A percentile compares a stretch with the other conserved stretches of the same genome.
Conservation (phyloP, 2,329 filamentous ascomycete genomes). For the Fusarium oligoseptatum region DNA sequence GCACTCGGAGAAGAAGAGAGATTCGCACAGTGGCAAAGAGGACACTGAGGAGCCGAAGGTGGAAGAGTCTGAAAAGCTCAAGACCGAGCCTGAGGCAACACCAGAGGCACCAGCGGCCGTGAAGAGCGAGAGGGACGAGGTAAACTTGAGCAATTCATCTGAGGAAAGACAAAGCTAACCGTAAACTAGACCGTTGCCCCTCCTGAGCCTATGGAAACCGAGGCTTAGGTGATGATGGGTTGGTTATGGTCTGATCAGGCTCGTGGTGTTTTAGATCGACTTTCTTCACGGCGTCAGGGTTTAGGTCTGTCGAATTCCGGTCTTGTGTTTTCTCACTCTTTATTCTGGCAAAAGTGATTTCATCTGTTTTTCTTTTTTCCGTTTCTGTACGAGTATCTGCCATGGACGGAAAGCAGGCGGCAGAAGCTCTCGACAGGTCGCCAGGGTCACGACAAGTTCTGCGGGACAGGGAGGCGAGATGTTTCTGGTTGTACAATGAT, state of each 20-base stretch:
- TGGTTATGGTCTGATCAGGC: slow-evolving; percentile 23
- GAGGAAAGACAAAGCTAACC: slow-evolving; percentile 22
- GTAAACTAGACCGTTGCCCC: slow-evolving; percentile 44
- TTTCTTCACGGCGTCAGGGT: slow-evolving; percentile 47
- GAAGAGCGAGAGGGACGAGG: slow-evolving; percentile 53
- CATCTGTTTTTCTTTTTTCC: slow-evolving; percentile 35
- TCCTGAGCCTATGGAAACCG: slow-evolving; percentile 54
- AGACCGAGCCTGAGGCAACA: slow-evolving; percentile 41
- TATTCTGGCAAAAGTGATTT: slow-evolving; percentile 46
- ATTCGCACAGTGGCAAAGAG: slow-evolving; percentile 57
- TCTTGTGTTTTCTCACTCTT: slow-evolving; percentile 37
- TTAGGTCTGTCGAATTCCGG: slow-evolving; percentile 42
- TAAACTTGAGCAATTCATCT: slow-evolving; percentile 33
- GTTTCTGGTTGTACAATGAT: slow-evolving; percentile 43
- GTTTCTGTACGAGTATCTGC: slow-evolving; percentile 48
- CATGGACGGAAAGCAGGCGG: slow-evolving; percentile 24
- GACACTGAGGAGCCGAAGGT: slow-evolving; percentile 55
- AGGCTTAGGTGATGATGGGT: slow-evolving; percentile 46
- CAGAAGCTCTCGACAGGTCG: slow-evolving; percentile 31
- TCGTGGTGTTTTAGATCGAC: slow-evolving; percentile 42
- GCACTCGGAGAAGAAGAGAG: slow-evolving; percentile 58
- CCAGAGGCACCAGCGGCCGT: slow-evolving; percentile 35
- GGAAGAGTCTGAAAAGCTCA: slow-evolving; percentile 46
- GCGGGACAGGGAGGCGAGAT: slow-evolving; percentile 28
- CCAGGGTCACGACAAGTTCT: slow-evolving; percentile 23